Percentiles rank a stretch among this genome's conserved stretches.
Conservation (phyloP, 2,329 filamentous ascomycete species). For the Hypoxylon sp. region DNA sequence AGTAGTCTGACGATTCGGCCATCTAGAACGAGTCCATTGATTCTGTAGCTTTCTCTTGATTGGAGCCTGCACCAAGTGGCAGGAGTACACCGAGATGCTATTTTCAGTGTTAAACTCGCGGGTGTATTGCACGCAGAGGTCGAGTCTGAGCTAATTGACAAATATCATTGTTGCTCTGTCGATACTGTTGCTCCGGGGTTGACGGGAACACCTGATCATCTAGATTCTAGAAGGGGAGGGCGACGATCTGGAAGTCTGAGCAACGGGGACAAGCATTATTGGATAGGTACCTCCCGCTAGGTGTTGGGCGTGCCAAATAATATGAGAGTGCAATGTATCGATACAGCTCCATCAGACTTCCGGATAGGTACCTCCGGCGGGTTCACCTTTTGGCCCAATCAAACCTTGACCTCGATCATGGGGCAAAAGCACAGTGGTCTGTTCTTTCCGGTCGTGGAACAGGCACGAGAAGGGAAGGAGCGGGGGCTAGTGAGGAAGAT, state of each 20-base stretch:
- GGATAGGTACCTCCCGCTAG: background rate
- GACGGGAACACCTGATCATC: conserved; percentile 14
- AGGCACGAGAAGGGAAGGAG: conserved; percentile 17
- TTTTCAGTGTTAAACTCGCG: conserved; percentile 13
- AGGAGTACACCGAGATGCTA: conserved; percentile 2
- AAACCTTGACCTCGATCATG: conserved; percentile 10
- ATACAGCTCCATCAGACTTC: conserved; percentile 8
- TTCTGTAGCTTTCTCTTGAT: conserved; percentile 19
- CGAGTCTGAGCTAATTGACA: conserved; percentile 7
- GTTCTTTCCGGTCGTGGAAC: conserved; percentile 4
- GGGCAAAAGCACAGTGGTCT: conserved; percentile 1
- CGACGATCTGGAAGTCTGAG: conserved; percentile 32
- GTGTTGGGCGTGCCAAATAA: conserved; percentile 7
- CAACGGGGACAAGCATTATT: too few species aligned
- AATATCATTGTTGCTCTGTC: conserved; percentile 6
- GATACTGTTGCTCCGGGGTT: conserved; percentile 17
- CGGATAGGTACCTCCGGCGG: conserved; percentile 38
- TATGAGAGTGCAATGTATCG: conserved; percentile 5
- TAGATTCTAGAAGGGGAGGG: conserved; percentile 28
- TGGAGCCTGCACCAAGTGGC: background rate
- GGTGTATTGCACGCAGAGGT: background rate
- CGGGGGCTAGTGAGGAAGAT: conserved; percentile 1
- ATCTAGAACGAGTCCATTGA: conserved; percentile 23
- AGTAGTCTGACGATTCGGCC: conserved; percentile 12
- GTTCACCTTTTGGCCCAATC: conserved; percentile 18